Evolutionary conservation across 257 asterid species (phyloP).

Genomic region (Plantago elongata): DNA sequence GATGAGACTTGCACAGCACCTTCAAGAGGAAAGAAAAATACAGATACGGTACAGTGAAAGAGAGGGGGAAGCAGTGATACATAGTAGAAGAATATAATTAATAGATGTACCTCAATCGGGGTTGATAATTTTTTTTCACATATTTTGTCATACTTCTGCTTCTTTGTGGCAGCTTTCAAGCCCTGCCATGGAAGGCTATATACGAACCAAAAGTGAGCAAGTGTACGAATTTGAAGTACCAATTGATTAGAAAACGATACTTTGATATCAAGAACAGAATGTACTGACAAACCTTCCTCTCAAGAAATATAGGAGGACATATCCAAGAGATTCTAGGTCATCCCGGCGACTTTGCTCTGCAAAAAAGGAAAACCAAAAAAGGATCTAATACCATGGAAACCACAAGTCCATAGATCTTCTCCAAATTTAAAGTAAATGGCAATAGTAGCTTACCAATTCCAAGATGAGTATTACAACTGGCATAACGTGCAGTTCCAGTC

Average conservation of each 20-base stretch:
- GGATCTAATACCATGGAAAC: conserved; percentile 18
- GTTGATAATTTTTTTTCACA: conserved; percentile 90
- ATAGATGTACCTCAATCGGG: conserved; percentile 74
- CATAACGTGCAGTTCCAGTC: conserved; percentile 98
- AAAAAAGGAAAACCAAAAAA: conserved; percentile 20
- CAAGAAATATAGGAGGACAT: conserved; percentile 85
- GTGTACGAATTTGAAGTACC: background rate
- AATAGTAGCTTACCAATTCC: conserved; percentile 63
- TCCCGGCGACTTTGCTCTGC: conserved; percentile 95
- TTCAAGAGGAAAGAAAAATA: conserved; percentile 25
- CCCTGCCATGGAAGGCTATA: conserved; percentile 99
- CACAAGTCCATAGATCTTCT: background rate
- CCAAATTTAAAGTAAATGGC: conserved; percentile 12
- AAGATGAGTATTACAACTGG: conserved; percentile 96
- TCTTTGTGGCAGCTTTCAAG: conserved; percentile 92
- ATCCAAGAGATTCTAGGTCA: conserved; percentile 95
- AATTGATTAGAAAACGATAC: background rate
- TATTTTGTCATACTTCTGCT: conserved; percentile 95
- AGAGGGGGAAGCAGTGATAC: conserved; percentile 17
- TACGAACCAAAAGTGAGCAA: conserved; percentile 26
- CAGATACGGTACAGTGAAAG: background rate
- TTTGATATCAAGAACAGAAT: conserved; percentile 9
- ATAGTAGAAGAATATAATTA: background rate
- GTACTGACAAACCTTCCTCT: conserved; percentile 71
- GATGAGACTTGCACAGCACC: conserved; percentile 95